Evolutionary conservation across 1,284 basidiomycete species (phyloP).

Genomic region (Austroboletus niveus): DNA sequence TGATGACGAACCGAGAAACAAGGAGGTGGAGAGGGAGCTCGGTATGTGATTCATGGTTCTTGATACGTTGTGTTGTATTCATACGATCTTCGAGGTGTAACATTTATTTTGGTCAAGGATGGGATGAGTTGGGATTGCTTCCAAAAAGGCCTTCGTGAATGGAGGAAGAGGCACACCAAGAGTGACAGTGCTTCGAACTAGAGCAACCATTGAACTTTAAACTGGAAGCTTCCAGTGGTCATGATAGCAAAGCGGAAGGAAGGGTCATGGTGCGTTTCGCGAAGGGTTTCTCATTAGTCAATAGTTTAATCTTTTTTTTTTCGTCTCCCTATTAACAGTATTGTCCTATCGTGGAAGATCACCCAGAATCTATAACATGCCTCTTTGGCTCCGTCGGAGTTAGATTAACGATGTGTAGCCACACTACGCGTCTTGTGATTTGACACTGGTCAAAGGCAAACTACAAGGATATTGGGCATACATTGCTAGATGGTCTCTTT

Average conservation of each 20-base stretch:
- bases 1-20: constrained; percentile 78
- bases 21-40: constrained; percentile 61
- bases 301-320: neutral
- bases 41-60: constrained; percentile 16
- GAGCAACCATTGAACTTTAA: neutral
- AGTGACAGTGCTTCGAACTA: constrained; percentile 8
- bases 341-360: constrained; percentile 14
- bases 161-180: constrained; percentile 43
- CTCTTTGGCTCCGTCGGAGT: too few species aligned
- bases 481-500: neutral
- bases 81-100: constrained; percentile 52
- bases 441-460: neutral
- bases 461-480: neutral
- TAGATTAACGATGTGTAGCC: too few species aligned
- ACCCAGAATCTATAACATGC: neutral
- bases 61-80: neutral
- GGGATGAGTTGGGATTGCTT: constrained; percentile 57
- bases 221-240: neutral
- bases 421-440: too few species aligned
- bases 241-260: neutral
- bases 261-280: constrained; percentile 10
- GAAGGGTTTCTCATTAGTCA: neutral
- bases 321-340: neutral
- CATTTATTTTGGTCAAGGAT: constrained; percentile 56
- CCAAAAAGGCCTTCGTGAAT: constrained; percentile 59